These are phyloP conservation scores for Rhizophora apiculata DNA, from an alignment of 345 rosid genomes.

Conservation along the genomic window DNA sequence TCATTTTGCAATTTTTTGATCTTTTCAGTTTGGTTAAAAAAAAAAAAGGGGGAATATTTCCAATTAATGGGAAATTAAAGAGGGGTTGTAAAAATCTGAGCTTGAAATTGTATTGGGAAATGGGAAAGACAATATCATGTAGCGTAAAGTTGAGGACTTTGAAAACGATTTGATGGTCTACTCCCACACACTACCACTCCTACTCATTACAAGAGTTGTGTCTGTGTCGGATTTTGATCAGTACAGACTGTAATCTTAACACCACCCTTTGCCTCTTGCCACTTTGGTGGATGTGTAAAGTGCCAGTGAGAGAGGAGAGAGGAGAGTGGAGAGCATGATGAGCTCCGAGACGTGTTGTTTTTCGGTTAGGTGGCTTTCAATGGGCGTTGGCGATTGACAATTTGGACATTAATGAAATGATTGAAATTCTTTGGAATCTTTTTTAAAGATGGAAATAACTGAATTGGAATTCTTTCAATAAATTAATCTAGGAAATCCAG, in stretches of 20 bases:
- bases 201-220: too few relatives aligned
- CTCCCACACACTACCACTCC: too few relatives aligned
- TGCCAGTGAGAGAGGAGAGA: background rate
- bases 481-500: too few relatives aligned
- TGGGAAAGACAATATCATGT: too few relatives aligned
- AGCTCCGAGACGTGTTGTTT: background rate
- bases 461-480: too few relatives aligned
- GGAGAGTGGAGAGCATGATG: background rate
- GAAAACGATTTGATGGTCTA: too few relatives aligned
- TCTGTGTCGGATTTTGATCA: background rate
- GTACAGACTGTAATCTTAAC: conserved; percentile 9
- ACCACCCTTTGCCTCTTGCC: background rate
- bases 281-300: conserved; percentile 4
- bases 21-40: background rate
- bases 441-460: too few relatives aligned
- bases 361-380: background rate
- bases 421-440: too few relatives aligned
- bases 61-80: background rate
- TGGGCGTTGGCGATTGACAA: background rate
- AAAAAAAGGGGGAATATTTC: conserved; percentile 1
- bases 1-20: background rate
- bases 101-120: too few relatives aligned
- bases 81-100: background rate
- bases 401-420: too few relatives aligned
- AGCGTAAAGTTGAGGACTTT: too few relatives aligned